These are phyloP conservation scores for Solanum pimpinellifolium DNA, from an alignment of 257 asterid genomes.

Conservation along the genomic window DNA sequence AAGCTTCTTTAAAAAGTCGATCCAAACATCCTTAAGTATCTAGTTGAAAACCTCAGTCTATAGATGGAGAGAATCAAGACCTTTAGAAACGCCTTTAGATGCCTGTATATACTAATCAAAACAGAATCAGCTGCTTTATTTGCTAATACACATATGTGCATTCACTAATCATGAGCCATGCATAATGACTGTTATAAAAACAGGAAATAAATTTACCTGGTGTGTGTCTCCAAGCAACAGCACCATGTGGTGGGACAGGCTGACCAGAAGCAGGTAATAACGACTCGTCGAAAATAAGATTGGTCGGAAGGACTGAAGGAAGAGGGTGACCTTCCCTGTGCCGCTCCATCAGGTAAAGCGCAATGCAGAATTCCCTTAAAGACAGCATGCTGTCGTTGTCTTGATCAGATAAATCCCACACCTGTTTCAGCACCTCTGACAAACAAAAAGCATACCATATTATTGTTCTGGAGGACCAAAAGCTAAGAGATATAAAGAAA, in stretches of 20 bases:
- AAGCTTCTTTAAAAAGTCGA: background rate
- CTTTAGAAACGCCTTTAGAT: background rate
- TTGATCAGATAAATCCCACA: slow-evolving; percentile 98
- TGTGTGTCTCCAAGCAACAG: slow-evolving; percentile 57
- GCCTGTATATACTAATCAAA: background rate
- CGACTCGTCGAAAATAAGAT: slow-evolving; percentile 55
- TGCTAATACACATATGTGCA: background rate
- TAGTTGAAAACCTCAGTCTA: background rate
- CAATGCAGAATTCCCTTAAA: slow-evolving; percentile 80
- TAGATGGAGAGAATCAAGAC: background rate
- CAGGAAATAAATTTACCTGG: slow-evolving; percentile 35
- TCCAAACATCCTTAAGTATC: background rate
- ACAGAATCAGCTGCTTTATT: background rate
- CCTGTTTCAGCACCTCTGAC: slow-evolving; percentile 87
- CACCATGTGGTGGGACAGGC: slow-evolving; percentile 39
- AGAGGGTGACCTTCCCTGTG: slow-evolving; percentile 84
- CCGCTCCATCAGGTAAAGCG: slow-evolving; percentile 93
- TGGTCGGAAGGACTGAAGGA: slow-evolving; percentile 60
- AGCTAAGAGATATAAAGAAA: background rate
- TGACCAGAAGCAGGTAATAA: slow-evolving; percentile 40
- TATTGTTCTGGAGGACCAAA: background rate
- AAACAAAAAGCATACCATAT: slow-evolving; percentile 16
- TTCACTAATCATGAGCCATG: background rate
- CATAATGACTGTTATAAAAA: background rate
- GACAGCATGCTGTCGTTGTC: slow-evolving; percentile 97